These are phyloP conservation scores for Verticillium nubilum DNA, from an alignment of 2,329 filamentous ascomycete species.

Conservation along the genomic window DNA sequence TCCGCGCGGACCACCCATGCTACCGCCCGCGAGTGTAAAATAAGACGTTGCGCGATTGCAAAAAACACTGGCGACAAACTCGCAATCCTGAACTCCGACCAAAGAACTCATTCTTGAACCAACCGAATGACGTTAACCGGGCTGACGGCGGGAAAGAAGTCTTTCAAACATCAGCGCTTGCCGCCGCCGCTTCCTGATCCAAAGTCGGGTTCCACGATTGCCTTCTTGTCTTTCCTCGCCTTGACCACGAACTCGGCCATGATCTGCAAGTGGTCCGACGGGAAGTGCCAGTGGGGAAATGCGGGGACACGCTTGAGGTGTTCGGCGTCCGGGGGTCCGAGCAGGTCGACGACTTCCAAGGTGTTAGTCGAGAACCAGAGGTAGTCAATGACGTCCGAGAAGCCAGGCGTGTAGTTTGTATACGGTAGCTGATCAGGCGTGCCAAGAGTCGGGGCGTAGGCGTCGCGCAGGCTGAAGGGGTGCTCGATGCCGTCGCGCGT, in stretches of 20 bases:
- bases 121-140: not conserved
- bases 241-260: constrained; percentile 89
- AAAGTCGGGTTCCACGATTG: constrained; percentile 57
- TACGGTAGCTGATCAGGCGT: constrained; percentile 81
- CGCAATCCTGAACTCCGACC: constrained; percentile 14
- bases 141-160: not conserved
- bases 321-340: constrained; percentile 80
- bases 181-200: constrained; percentile 27
- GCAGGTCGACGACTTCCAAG: constrained; percentile 74
- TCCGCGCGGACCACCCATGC: not conserved
- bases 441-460: constrained; percentile 77
- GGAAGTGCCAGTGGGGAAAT: constrained; percentile 92
- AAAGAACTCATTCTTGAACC: constrained; percentile 10
- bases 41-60: not conserved
- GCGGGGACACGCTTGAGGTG: constrained; percentile 84
- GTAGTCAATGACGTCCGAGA: constrained; percentile 89
- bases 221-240: constrained; percentile 75
- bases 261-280: constrained; percentile 85
- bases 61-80: not conserved
- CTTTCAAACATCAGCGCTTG: not conserved
- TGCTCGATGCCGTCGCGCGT: constrained; percentile 89
- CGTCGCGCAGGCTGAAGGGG: constrained; percentile 87
- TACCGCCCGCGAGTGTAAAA: not conserved
- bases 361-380: constrained; percentile 96
- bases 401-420: constrained; percentile 96